A percentile compares a stretch with the other conserved stretches of the same genome.
These are phyloP conservation scores for Hymenoscyphus fraxineus DNA, from an alignment of 2,329 filamentous ascomycete genomes.

Conservation along the genomic window DNA sequence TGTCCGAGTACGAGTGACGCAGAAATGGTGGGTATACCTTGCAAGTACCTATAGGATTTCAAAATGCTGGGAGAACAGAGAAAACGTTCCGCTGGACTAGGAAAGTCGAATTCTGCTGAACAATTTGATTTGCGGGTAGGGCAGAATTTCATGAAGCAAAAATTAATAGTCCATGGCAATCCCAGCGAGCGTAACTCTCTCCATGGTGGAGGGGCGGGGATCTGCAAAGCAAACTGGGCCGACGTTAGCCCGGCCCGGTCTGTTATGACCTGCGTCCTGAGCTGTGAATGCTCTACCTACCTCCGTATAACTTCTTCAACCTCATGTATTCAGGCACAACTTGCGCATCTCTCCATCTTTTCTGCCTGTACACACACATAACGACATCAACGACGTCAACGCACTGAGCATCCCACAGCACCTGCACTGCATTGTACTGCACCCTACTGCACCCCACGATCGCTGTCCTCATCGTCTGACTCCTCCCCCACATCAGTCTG, in stretches of 20 bases:
- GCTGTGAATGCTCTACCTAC: too few species aligned
- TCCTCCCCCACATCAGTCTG: background rate
- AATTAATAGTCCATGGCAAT: background rate
- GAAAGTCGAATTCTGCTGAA: background rate
- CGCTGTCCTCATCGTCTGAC: background rate
- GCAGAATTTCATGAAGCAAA: background rate
- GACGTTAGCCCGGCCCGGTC: too few species aligned
- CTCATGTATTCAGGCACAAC: background rate
- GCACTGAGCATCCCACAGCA: background rate
- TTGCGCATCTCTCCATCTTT: background rate
- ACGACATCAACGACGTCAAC: background rate
- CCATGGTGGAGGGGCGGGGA: background rate
- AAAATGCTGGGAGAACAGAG: background rate
- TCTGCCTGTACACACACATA: background rate
- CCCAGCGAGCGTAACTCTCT: background rate
- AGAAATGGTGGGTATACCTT: too few species aligned
- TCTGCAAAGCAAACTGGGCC: too few species aligned
- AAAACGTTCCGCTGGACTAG: background rate
- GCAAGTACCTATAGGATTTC: background rate
- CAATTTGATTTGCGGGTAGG: background rate
- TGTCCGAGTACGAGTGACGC: background rate
- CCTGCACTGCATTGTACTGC: background rate
- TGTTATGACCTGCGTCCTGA: background rate
- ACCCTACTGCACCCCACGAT: background rate
- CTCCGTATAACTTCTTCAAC: too few species aligned